Base-by-base conservation (phyloP, 768 basidiomycete species). In the Hydnum rufescens region DNA sequence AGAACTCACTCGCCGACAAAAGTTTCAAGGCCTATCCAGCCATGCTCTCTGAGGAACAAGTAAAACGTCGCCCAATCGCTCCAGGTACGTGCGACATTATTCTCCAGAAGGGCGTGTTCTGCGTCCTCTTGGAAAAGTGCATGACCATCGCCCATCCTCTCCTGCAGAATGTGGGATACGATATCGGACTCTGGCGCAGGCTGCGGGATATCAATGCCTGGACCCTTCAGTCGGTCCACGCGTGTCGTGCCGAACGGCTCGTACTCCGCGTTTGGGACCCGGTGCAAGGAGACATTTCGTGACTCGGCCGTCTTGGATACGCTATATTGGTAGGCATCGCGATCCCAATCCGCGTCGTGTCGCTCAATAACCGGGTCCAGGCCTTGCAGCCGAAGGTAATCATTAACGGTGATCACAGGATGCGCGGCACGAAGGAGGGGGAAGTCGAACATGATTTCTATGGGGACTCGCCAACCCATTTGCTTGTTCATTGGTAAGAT, bases 21-120 rank as follows among this genome's bases (percentile, higher is more conserved):
- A 16, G 71, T 70, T 48, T 69, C 64, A 42, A 71, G 50, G n/a
- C 66, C n/a, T n/a, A n/a, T n/a, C n/a, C n/a, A n/a, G n/a, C n/a
- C n/a, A n/a, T n/a, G n/a, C n/a, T n/a, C n/a, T n/a, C n/a, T n/a
- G n/a, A n/a, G n/a, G n/a, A n/a, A n/a, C n/a, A n/a, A n/a, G n/a
- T n/a, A n/a, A n/a, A n/a, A n/a, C n/a, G n/a, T n/a, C n/a, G n/a
- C n/a, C 44, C 44, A 13, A 28, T 28, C 26, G 44, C 16, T 28
- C 44, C 26, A 1, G 34, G 19, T 39, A 39, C 34, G 34, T 39
- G 8, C 8, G 34, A 39, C 8, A 39, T 39, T 8, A 8, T 39
- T 39, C 34, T 8, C 34, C 34, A 39, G 8, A 39, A 39, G 8
- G 19, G 8, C 34, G 34, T 8, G 8, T 19, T 19, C 8, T 39